These are phyloP conservation scores for Comarum palustre DNA, from an alignment of 306 rosid species.

Conservation along the genomic window DNA sequence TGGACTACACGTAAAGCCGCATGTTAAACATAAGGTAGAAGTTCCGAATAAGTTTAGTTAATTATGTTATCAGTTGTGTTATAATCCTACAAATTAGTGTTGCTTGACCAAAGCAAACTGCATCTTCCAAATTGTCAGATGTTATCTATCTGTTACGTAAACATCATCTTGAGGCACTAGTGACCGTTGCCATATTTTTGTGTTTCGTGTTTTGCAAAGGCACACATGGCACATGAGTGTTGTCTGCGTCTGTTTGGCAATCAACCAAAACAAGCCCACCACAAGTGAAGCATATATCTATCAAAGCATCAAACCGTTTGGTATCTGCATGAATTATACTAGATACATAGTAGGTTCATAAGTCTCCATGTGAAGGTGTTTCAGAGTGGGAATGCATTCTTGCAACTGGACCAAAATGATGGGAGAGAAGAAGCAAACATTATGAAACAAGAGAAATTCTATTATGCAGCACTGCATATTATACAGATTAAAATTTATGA, in stretches of 20 bases:
- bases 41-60: not conserved
- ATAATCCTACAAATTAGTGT: not conserved
- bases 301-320: not conserved
- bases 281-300: not conserved
- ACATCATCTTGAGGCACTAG: not conserved
- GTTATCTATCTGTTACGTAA: not conserved
- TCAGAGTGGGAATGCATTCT: constrained; percentile 8
- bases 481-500: no score
- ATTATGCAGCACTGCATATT: no score
- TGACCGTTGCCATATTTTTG: not conserved
- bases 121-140: not conserved
- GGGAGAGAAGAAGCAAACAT: not conserved
- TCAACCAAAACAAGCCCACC: not conserved
- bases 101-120: not conserved
- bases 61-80: no score
- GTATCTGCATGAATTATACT: not conserved
- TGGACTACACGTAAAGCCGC: no score
- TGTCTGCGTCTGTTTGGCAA: constrained; percentile 6
- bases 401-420: not conserved
- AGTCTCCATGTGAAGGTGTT: not conserved
- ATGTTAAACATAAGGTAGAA: no score
- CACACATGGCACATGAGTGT: not conserved
- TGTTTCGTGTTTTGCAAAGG: not conserved
- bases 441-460: no score
- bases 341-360: not conserved